Percentiles rank a stretch among this genome's conserved stretches.
phyloP scores from a whole-genome alignment of 495 filamentous ascomycete genomes.

The Xylaria grammica region DNA sequence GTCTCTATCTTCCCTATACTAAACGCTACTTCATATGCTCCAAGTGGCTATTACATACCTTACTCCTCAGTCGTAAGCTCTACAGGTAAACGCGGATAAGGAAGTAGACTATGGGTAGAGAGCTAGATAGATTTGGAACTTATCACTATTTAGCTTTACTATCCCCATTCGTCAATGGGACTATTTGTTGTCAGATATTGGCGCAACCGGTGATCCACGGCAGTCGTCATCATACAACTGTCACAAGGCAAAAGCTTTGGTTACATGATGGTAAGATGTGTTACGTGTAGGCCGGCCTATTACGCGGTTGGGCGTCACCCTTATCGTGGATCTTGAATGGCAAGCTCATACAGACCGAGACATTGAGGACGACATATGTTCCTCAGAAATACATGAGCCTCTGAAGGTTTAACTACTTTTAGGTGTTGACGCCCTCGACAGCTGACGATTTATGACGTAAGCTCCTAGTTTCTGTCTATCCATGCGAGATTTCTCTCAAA shows the following conservation, averaged over 20 bases:
- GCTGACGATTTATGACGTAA: no score
- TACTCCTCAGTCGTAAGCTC: background rate
- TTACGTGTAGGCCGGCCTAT: slow-evolving; percentile 1
- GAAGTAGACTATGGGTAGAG: background rate
- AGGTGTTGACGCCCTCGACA: no score
- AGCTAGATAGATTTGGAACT: background rate
- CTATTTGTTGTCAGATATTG: background rate
- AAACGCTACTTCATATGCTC: no score
- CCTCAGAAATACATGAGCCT: no score
- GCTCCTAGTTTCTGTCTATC: no score
- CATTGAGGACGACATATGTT: no score
- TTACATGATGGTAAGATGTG: background rate
- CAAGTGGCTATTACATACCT: no score
- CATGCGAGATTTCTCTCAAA: no score
- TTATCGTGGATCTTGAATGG: no score
- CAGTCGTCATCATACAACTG: background rate
- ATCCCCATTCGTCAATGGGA: background rate
- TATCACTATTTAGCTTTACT: background rate
- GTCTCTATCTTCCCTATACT: no score
- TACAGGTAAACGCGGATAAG: background rate
- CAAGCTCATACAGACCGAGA: no score
- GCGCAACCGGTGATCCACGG: background rate
- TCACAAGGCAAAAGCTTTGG: background rate
- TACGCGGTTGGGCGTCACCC: background rate
- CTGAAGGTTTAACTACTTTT: no score